A percentile compares a stretch with the other conserved stretches of the same genome.
phyloP scores from a whole-genome alignment of 2,329 filamentous ascomycete genomes.

The Colletotrichum sp. region DNA sequence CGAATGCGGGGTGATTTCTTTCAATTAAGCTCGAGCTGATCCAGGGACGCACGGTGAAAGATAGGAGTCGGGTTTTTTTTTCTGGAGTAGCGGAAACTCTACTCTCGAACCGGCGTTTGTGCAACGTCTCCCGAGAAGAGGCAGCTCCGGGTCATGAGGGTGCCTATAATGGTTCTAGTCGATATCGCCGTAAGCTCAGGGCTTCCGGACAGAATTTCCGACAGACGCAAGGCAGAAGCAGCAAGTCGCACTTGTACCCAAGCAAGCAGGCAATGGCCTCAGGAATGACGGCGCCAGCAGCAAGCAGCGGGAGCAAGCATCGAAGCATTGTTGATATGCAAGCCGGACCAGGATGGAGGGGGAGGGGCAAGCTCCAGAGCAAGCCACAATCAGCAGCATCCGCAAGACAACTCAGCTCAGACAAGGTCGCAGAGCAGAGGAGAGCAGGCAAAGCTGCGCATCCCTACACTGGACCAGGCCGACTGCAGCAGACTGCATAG shows the following conservation, averaged over 20 bases:
- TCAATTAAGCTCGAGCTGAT: conserved; percentile 12
- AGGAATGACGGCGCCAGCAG: neutral
- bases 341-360: neutral
- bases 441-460: neutral
- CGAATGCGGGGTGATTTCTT: conserved; percentile 6
- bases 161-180: neutral
- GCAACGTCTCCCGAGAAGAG: neutral
- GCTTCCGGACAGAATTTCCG: neutral
- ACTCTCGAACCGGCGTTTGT: conserved; percentile 2
- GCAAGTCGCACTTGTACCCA: neutral
- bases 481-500: conserved; percentile 10
- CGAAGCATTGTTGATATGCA: neutral
- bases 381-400: neutral
- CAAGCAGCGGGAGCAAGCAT: neutral
- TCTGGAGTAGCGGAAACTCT: neutral
- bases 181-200: neutral
- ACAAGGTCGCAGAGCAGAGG: neutral
- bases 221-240: neutral
- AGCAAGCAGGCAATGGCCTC: neutral
- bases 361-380: neutral
- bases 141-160: neutral
- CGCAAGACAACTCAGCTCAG: neutral
- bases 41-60: conserved; percentile 4
- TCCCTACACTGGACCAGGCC: neutral
- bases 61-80: neutral